Conservation (phyloP, 768 basidiomycete genomes). For the Collybia sordida region DNA sequence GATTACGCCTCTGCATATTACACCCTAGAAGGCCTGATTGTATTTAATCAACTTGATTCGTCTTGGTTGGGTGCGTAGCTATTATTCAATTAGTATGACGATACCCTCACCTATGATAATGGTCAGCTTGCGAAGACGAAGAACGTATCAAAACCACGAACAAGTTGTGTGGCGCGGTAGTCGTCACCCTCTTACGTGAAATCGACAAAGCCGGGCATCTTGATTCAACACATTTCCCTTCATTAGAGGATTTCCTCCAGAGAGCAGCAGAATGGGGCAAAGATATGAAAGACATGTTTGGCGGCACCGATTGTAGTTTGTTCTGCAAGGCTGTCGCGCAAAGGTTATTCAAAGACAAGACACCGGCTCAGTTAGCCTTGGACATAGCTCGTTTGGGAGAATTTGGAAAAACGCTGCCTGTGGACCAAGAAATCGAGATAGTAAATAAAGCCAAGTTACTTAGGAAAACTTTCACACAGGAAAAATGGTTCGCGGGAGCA, state of each 20-base stretch:
- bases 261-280: conserved; percentile 24
- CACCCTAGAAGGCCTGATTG: conserved; percentile 30
- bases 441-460: conserved; percentile 17
- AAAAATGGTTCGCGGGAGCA: conserved; percentile 30
- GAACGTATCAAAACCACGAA: conserved; percentile 28
- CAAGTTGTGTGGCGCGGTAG: conserved; percentile 31
- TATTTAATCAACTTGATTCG: conserved; percentile 28
- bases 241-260: conserved; percentile 30
- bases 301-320: conserved; percentile 21
- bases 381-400: conserved; percentile 30
- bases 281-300: conserved; percentile 17
- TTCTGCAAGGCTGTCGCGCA: conserved; percentile 35
- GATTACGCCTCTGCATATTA: conserved; percentile 30
- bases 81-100: not conserved
- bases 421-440: conserved; percentile 19
- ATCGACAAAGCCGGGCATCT: conserved; percentile 28
- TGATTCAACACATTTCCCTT: conserved; percentile 26
- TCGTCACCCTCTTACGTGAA: conserved; percentile 30
- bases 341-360: conserved; percentile 27
- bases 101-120: not conserved
- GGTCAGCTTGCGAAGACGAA: conserved; percentile 31
- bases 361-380: conserved; percentile 22
- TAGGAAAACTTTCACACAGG: conserved; percentile 15
- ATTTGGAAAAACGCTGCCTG: conserved; percentile 23
- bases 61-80: conserved; percentile 29